Evolutionary conservation across 2,329 filamentous ascomycete species (phyloP), one percentile per base, ranked within the genome.

Genomic region (Colletotrichum liriopes): DNA sequence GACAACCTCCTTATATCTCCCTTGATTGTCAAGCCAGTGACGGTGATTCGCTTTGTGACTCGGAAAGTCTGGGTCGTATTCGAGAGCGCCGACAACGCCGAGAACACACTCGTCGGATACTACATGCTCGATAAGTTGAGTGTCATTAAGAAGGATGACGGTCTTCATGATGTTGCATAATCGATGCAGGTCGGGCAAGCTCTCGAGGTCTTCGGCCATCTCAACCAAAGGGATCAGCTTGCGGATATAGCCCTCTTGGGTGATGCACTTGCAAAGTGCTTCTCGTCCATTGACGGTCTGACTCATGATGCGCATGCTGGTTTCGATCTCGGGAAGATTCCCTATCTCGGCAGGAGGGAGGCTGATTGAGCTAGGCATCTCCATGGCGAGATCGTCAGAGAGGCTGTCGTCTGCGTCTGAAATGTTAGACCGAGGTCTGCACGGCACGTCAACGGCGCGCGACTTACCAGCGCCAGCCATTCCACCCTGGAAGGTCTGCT

Each of bases 151-250:
- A 65, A 98, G 86, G 65, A 99, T 97, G 68, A 98, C 89, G 71
- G 93, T 93, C 86, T 99, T 99, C 94, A 98, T 96, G 80, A 99
- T 98, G 81, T 95, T 98, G 89, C 96, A 99, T 56, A 99, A 86
- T 59, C 93, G 91, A 81, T 98, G 96, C 72, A 99, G 85, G 79
- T 98, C 96, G 29, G 90, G 84, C 11, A 97, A 85, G 80, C 94
- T 95, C 82, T 99, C 94, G 72, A 98, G 88, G 78, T 98, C 94
- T 82, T 99, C 96, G 12, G 96, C 96, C 84, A 94, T 92, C 71
- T 93, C 90, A 58, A 99, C 94, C 62, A 98, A 82, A 1, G 94
- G 94, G 63, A 96, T 92, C 62, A 99, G 86, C 81, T 96, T 97
- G 75, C 90, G 85, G 74, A 99, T 94, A 81, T 98, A 98, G 74